These are phyloP conservation scores for Microbotryomycetes sp. DNA, from an alignment of 1,284 basidiomycete species.

Conservation along the genomic window DNA sequence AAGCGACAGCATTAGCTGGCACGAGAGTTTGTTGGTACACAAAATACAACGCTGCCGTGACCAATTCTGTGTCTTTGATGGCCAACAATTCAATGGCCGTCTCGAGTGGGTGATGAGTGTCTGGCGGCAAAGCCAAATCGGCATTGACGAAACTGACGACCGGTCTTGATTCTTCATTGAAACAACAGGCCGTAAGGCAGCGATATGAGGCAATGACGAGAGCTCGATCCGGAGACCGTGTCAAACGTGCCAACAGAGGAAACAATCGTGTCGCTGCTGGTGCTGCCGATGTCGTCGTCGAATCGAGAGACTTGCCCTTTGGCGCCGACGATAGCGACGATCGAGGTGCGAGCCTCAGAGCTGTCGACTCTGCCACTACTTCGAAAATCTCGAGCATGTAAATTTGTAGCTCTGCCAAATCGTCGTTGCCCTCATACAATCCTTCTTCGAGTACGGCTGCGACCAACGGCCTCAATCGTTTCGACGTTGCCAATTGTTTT, in stretches of 20 bases:
- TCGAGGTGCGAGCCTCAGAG: not conserved
- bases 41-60: conserved; percentile 64
- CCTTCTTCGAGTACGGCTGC: conserved; percentile 25
- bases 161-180: conserved; percentile 53
- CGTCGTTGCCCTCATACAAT: conserved; percentile 13
- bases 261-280: conserved; percentile 39
- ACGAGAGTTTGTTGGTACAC: conserved; percentile 67
- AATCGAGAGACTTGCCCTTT: not conserved
- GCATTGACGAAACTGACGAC: conserved; percentile 39
- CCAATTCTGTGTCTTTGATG: conserved; percentile 59
- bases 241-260: conserved; percentile 52
- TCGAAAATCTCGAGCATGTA: conserved; percentile 37
- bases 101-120: conserved; percentile 47
- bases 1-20: conserved; percentile 65
- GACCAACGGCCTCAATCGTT: conserved; percentile 12
- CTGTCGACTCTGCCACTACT: conserved; percentile 23
- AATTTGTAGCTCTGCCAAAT: conserved; percentile 32
- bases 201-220: conserved; percentile 60
- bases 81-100: conserved; percentile 60
- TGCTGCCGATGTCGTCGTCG: conserved; percentile 16
- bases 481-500: conserved; percentile 53
- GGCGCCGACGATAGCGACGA: not conserved
- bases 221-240: conserved; percentile 59
- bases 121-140: conserved; percentile 54
- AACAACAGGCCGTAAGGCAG: conserved; percentile 56